These are phyloP conservation scores for Cyamopsis tetragonoloba DNA, from an alignment of 306 rosid species.

Conservation along the genomic window DNA sequence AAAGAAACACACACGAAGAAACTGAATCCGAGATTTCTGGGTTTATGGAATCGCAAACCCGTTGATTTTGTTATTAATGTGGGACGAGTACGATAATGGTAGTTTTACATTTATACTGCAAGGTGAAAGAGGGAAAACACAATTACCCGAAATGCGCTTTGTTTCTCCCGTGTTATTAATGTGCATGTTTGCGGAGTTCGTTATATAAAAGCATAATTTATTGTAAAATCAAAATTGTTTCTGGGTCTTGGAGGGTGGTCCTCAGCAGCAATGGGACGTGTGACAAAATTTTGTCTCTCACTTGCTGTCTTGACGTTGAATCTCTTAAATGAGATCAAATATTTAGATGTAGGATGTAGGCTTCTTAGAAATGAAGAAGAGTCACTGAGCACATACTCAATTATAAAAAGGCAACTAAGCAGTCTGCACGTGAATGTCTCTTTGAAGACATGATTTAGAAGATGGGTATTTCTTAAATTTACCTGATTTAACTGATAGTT, in stretches of 20 bases:
- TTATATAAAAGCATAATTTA: neutral
- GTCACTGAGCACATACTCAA: neutral
- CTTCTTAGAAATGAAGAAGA: neutral
- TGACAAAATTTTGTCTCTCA: neutral
- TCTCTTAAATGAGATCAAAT: neutral
- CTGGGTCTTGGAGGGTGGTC: neutral
- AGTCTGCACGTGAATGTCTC: neutral
- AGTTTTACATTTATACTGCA: too few relatives aligned
- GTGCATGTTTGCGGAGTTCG: neutral
- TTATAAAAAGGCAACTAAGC: neutral
- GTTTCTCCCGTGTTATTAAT: neutral
- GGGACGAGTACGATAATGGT: neutral
- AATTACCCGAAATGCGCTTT: neutral
- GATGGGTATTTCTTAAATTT: neutral
- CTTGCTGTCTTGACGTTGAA: neutral
- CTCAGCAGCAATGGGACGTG: neutral
- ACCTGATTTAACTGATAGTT: neutral
- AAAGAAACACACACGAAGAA: neutral
- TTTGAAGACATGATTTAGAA: neutral
- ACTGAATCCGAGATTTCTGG: neutral
- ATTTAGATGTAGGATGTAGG: neutral
- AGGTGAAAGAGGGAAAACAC: neutral
- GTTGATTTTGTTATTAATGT: neutral
- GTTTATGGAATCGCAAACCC: neutral
- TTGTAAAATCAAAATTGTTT: neutral